Evolutionary conservation across 2,329 filamentous ascomycete species (phyloP), one percentile per base, ranked within the genome.

Genomic region (Dactylellina parvicollis): DNA sequence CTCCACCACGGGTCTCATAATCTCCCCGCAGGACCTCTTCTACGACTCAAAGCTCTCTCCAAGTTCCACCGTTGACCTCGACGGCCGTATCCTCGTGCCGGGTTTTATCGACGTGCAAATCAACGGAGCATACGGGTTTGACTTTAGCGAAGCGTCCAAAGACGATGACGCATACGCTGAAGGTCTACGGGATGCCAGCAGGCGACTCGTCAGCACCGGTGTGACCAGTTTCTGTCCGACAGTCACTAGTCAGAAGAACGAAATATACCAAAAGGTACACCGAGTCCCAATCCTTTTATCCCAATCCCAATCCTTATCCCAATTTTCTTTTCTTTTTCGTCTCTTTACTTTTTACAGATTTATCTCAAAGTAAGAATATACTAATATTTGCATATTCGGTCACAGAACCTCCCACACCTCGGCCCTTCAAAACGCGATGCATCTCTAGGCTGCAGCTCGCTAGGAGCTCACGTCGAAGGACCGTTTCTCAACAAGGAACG

Each of bases 21-120:
- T 96, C 50, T 86, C 88, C 76, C 91, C 85, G 78, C 88, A 89
- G 78, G 82, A 85, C 36, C 83, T 84, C 34, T 90, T 89, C 79
- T 93, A 91, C 79, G 88, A 88, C 77, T 85, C 90, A 57, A 84
- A 88, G 47, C 83, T 85, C 60, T 83, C 89, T 1, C 91, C 93
- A 1, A 91, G 94, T 79, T 82, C 88, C 76, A 88, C 89, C 60
- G 84, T 96, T 77, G 88, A 97, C 78, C 87, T 97, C 1, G 87
- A 88, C 56, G 92, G 92, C 69, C 91, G 91, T 77, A 94, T 96
- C 76, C 80, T 97, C 18, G 88, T 90, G 0, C 92, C 93, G 0
- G 93, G 93, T 24, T 85, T 97, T 79, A 95, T 97, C 77, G 93
- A 97, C 76, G 90, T 90, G 57, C 93, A 97, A 81, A 88, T 97